phyloP scores from a whole-genome alignment of 2,329 filamentous ascomycete genomes.

The Fusarium bactridioides region DNA sequence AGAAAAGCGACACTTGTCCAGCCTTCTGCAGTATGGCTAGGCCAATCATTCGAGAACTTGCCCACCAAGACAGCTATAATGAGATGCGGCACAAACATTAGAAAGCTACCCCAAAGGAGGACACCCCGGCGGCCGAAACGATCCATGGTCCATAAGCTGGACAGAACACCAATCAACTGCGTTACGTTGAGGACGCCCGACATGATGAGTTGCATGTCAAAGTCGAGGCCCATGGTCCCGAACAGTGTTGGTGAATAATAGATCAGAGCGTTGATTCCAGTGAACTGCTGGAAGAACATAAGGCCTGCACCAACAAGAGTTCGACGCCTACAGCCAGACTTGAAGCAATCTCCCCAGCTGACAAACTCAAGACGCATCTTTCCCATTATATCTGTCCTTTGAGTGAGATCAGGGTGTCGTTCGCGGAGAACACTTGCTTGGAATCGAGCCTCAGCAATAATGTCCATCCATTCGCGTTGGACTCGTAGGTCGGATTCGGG shows the following conservation, averaged over 20 bases:
- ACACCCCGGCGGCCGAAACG: slow-evolving; percentile 40
- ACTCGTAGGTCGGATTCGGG: slow-evolving; percentile 33
- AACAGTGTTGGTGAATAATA: slow-evolving; percentile 69
- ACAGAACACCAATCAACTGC: slow-evolving; percentile 48
- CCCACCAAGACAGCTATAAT: slow-evolving; percentile 41
- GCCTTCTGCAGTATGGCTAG: slow-evolving; percentile 35
- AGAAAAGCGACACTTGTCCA: slow-evolving; percentile 43
- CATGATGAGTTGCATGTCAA: slow-evolving; percentile 45
- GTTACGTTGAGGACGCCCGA: slow-evolving; percentile 44
- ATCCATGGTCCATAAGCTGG: slow-evolving; percentile 55
- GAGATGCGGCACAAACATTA: slow-evolving; percentile 41
- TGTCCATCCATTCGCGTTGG: slow-evolving; percentile 38
- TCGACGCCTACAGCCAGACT: slow-evolving; percentile 55
- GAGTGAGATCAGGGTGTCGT: slow-evolving; percentile 46
- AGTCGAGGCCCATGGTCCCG: slow-evolving; percentile 57
- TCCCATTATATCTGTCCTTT: slow-evolving; percentile 43
- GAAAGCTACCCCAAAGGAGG: slow-evolving; percentile 37
- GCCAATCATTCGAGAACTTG: slow-evolving; percentile 37
- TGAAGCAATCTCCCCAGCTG: slow-evolving; percentile 60
- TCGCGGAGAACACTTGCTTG: slow-evolving; percentile 43
- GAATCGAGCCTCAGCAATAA: slow-evolving; percentile 39
- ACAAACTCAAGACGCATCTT: slow-evolving; percentile 57
- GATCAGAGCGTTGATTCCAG: slow-evolving; percentile 54
- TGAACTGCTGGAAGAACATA: slow-evolving; percentile 63
- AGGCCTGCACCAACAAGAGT: slow-evolving; percentile 57